Evolutionary conservation across 371 early-diverging fungal species (phyloP).

Genomic region (Neoconidiobolus thromboides): DNA sequence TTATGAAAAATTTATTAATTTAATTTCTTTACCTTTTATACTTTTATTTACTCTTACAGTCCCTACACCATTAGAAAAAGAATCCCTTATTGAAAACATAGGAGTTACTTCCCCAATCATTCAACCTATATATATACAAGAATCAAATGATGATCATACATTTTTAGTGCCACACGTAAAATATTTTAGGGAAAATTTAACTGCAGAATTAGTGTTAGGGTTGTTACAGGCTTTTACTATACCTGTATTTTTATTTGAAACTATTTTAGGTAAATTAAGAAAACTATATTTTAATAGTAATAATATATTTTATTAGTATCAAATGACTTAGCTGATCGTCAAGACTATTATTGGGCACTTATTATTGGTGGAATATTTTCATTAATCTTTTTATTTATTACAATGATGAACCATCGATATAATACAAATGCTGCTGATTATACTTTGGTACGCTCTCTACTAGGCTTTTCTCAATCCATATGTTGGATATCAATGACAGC

Average conservation of each 20-base stretch:
- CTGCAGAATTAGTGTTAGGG: slow-evolving; percentile 7
- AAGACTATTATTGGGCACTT: slow-evolving; percentile 8
- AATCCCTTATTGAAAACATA: not conserved
- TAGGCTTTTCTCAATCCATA: slow-evolving; percentile 50
- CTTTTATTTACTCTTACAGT: slow-evolving; percentile 28
- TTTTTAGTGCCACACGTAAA: not conserved
- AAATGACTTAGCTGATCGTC: slow-evolving; percentile 8
- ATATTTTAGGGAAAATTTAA: slow-evolving; percentile 11
- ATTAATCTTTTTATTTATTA: not conserved
- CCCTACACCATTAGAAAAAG: slow-evolving; percentile 20
- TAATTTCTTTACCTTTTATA: slow-evolving; percentile 29
- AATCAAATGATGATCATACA: not conserved
- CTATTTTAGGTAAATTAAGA: not conserved
- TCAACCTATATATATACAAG: not conserved
- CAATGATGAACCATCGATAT: not conserved
- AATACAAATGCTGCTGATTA: not conserved
- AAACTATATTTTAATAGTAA: not conserved
- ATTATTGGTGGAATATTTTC: not conserved
- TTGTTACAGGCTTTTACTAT: not conserved
- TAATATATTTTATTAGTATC: not conserved
- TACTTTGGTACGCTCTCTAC: slow-evolving; percentile 19
- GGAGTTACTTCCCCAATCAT: not conserved
- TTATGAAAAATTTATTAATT: slow-evolving; percentile 25
- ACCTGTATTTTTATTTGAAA: not conserved
- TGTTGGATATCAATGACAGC: slow-evolving; percentile 67